Conservation (phyloP, 345 rosid species). For the Triadica sebifera region DNA sequence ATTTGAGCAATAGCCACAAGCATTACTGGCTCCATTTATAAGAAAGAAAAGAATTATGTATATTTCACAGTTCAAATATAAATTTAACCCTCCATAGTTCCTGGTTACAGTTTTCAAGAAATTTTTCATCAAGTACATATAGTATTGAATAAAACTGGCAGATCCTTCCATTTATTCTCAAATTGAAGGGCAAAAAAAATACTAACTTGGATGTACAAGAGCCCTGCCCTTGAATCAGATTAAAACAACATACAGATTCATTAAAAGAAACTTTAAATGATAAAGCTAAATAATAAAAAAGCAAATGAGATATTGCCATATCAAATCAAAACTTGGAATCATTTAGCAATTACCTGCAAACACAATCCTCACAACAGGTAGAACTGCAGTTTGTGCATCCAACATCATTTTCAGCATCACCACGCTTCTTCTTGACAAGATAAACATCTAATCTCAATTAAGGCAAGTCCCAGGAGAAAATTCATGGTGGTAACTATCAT, state of each 20-base stretch:
- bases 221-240: neutral
- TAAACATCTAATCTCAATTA: conserved; percentile 70
- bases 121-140: neutral
- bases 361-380: conserved; percentile 69
- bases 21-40: neutral
- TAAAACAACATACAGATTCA: neutral
- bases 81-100: neutral
- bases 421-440: conserved; percentile 80
- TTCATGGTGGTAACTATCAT: neutral
- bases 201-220: neutral
- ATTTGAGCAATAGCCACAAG: neutral
- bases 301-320: neutral
- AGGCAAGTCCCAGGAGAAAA: conserved; percentile 23
- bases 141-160: neutral
- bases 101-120: neutral
- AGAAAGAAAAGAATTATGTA: neutral
- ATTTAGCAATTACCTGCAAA: conserved; percentile 63
- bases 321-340: conserved; percentile 6
- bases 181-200: neutral
- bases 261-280: neutral
- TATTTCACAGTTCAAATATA: neutral
- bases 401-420: conserved; percentile 55
- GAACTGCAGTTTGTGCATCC: conserved; percentile 86
- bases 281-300: neutral
- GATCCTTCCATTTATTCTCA: neutral